These are phyloP conservation scores for Peltaster fructicola DNA, from an alignment of 2,329 filamentous ascomycete species.

Conservation along the genomic window DNA sequence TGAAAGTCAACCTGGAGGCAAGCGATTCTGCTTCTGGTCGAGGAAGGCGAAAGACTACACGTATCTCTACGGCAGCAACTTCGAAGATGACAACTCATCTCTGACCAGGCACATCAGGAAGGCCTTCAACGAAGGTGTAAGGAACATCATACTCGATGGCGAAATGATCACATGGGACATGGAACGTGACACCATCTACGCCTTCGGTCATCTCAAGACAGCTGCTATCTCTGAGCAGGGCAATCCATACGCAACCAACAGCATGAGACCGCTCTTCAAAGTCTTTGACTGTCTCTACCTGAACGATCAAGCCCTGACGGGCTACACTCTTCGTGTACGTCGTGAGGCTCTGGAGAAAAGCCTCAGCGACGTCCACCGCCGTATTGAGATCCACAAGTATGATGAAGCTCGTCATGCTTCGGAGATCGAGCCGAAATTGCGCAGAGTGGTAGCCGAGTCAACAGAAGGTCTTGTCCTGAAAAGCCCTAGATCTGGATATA, in stretches of 20 bases:
- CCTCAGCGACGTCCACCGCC: conserved; percentile 51
- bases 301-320: conserved; percentile 63
- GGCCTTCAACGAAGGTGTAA: conserved; percentile 60
- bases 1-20: conserved; percentile 46
- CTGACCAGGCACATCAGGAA: conserved; percentile 62
- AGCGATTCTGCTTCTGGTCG: conserved; percentile 75
- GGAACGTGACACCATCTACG: conserved; percentile 62
- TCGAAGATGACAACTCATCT: conserved; percentile 57
- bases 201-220: conserved; percentile 86
- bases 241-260: conserved; percentile 43
- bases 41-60: conserved; percentile 93
- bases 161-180: conserved; percentile 99
- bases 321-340: conserved; percentile 68
- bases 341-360: conserved; percentile 54
- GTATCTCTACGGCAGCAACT: conserved; percentile 69
- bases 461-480: conserved; percentile 88
- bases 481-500: conserved; percentile 75
- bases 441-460: conserved; percentile 67
- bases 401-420: conserved; percentile 46
- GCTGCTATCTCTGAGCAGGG: conserved; percentile 66
- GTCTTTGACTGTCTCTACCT: conserved; percentile 86
- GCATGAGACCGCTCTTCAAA: conserved; percentile 59
- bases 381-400: conserved; percentile 69
- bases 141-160: conserved; percentile 81
- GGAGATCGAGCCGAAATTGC: conserved; percentile 62